These are phyloP conservation scores for Williopsis jadinii DNA, from an alignment of 1,139 yeast species.

Conservation along the genomic window DNA sequence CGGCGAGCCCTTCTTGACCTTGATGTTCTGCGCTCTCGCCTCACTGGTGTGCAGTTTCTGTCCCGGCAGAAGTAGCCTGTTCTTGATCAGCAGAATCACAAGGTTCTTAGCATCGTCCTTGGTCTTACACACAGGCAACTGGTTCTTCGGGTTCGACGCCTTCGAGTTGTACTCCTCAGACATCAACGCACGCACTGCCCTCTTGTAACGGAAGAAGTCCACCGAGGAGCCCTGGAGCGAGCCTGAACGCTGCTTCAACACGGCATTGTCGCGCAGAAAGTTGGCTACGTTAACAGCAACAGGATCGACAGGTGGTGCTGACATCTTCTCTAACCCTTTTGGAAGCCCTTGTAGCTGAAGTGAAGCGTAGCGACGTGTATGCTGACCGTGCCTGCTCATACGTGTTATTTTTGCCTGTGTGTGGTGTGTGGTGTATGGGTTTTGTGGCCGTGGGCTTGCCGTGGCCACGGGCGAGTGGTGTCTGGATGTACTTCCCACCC, in stretches of 20 bases:
- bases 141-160: constrained; percentile 44
- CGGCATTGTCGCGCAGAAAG: constrained; percentile 56
- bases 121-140: constrained; percentile 50
- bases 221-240: constrained; percentile 58
- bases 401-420: too few species aligned
- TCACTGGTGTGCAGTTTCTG: constrained; percentile 66
- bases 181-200: constrained; percentile 71
- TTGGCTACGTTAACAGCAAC: constrained; percentile 61
- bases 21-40: constrained; percentile 52
- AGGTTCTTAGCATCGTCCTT: constrained; percentile 55
- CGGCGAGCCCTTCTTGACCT: constrained; percentile 74
- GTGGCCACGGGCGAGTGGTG: too few species aligned
- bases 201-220: constrained; percentile 82
- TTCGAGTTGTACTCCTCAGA: constrained; percentile 63
- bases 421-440: too few species aligned
- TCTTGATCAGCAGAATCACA: constrained; percentile 62
- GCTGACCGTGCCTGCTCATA: too few species aligned
- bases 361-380: too few species aligned
- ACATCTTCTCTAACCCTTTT: too few species aligned
- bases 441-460: too few species aligned
- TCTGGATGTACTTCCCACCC: too few species aligned
- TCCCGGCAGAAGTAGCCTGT: constrained; percentile 70
- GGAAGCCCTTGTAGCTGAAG: too few species aligned
- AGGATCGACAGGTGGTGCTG: constrained; percentile 5
- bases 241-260: constrained; percentile 77